phyloP scores from a whole-genome alignment of 108 stramenopile species.

The Discostella pseudostelligera region DNA sequence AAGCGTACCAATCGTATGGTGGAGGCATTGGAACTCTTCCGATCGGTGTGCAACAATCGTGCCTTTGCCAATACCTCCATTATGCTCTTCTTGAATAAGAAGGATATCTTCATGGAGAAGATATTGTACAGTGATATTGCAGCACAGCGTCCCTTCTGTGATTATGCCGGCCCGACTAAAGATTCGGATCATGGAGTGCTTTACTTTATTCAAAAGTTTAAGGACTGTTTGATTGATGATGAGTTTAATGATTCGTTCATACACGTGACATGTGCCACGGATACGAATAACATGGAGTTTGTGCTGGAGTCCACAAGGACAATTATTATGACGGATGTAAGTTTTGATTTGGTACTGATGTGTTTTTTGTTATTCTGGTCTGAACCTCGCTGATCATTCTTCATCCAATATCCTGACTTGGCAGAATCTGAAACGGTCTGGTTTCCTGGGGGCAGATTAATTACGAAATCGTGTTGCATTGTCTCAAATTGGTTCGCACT shows the following conservation, averaged over 20 bases:
- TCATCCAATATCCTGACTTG: not conserved
- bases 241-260: slow-evolving; percentile 80
- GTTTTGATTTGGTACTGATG: slow-evolving; percentile 16
- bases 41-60: slow-evolving; percentile 94
- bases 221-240: slow-evolving; percentile 87
- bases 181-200: slow-evolving; percentile 89
- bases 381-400: not conserved
- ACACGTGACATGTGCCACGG: slow-evolving; percentile 98
- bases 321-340: slow-evolving; percentile 89
- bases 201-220: slow-evolving; percentile 94
- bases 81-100: slow-evolving; percentile 96
- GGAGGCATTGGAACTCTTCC: slow-evolving; percentile 94
- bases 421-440: slow-evolving; percentile 82
- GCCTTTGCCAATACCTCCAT: slow-evolving; percentile 90
- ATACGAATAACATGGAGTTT: slow-evolving; percentile 95
- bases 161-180: slow-evolving; percentile 78
- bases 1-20: slow-evolving; percentile 95
- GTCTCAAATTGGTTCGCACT: too few relatives aligned
- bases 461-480: too few relatives aligned
- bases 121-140: slow-evolving; percentile 84
- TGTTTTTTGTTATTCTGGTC: slow-evolving; percentile 7
- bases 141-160: slow-evolving; percentile 75
- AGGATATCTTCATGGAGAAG: slow-evolving; percentile 97
- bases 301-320: slow-evolving; percentile 90
- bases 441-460: slow-evolving; percentile 85